These are phyloP conservation scores for Trichomonas gallinae DNA, from an alignment of 208 protist species.

Conservation along the genomic window DNA sequence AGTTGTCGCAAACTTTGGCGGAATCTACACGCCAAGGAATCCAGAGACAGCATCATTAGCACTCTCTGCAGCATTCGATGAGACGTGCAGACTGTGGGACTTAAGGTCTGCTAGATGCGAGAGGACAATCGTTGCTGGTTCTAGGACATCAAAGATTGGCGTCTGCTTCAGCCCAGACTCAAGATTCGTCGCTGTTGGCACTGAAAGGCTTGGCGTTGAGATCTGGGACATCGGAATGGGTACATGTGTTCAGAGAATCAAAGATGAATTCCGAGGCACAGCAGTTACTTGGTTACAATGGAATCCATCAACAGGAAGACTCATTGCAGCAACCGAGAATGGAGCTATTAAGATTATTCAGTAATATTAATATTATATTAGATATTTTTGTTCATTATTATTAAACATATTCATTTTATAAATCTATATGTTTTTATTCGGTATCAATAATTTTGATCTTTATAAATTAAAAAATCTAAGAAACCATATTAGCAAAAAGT, in stretches of 20 bases:
- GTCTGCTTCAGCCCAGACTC: neutral
- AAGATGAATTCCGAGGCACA: neutral
- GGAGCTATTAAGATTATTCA: neutral
- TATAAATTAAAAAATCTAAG: too few relatives aligned
- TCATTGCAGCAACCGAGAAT: neutral
- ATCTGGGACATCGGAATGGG: neutral
- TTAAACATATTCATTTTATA: too few relatives aligned
- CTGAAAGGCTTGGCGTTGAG: neutral
- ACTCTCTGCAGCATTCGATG: neutral
- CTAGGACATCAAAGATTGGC: neutral
- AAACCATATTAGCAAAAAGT: too few relatives aligned
- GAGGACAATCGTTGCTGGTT: neutral
- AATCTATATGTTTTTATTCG: too few relatives aligned
- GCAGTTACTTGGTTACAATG: neutral
- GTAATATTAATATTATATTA: neutral
- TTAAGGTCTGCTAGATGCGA: neutral
- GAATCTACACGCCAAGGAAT: neutral
- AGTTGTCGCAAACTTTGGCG: neutral
- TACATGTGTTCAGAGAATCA: neutral
- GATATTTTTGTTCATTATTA: too few relatives aligned
- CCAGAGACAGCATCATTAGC: neutral
- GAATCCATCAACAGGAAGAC: neutral
- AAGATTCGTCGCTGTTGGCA: neutral
- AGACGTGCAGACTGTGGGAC: neutral
- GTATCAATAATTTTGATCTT: too few relatives aligned